Conservation (phyloP, 1,139 yeast genomes). For the Candida neerlandica region DNA sequence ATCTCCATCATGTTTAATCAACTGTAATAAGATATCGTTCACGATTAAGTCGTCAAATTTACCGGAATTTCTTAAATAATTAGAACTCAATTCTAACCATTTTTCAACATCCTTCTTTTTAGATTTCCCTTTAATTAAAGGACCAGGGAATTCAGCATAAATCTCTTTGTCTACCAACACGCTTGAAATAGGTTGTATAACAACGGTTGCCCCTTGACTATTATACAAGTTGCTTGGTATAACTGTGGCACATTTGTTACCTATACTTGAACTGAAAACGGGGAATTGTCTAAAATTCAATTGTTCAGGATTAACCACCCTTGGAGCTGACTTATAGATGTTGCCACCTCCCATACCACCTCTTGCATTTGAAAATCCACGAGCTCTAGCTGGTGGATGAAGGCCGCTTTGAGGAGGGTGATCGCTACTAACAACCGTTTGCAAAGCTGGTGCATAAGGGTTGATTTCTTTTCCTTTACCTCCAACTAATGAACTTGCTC, state of each 20-base stretch:
- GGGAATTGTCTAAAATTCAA: constrained; percentile 69
- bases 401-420: constrained; percentile 4
- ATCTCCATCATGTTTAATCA: constrained; percentile 36
- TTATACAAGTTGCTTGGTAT: constrained; percentile 27
- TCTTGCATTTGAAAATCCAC: constrained; percentile 34
- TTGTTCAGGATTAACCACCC: constrained; percentile 37
- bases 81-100: constrained; percentile 48
- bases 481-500: constrained; percentile 47
- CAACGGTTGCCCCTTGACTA: constrained; percentile 17
- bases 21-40: constrained; percentile 30
- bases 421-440: constrained; percentile 22
- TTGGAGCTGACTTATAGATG: constrained; percentile 29
- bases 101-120: constrained; percentile 66
- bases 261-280: constrained; percentile 68
- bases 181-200: constrained; percentile 21
- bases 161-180: constrained; percentile 23
- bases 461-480: constrained; percentile 46
- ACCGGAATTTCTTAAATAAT: constrained; percentile 12
- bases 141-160: constrained; percentile 59
- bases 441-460: constrained; percentile 47
- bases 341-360: constrained; percentile 21
- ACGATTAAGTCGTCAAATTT: constrained; percentile 31
- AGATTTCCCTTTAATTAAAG: constrained; percentile 55
- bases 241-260: constrained; percentile 32
- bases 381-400: constrained; percentile 22